Percentiles rank a stretch among this genome's conserved stretches.
phyloP scores from a whole-genome alignment of 345 rosid genomes.

The Gossypium rotundifolium region DNA sequence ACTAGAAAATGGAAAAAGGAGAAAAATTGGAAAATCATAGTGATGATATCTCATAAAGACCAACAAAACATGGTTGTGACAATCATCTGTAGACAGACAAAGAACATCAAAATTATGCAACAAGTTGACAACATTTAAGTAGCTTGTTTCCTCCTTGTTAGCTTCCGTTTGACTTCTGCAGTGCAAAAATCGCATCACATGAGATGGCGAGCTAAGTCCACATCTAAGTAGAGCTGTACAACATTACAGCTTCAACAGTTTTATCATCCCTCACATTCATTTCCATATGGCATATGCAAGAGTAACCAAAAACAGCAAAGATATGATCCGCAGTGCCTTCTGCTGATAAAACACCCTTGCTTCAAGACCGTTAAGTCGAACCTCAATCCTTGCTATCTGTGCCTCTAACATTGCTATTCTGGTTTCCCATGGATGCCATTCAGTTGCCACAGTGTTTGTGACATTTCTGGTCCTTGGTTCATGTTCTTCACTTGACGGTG shows the following conservation, averaged over 20 bases:
- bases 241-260: background rate
- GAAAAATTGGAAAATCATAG: no score
- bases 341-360: constrained; percentile 15
- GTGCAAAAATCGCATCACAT: background rate
- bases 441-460: background rate
- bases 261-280: constrained; percentile 12
- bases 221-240: background rate
- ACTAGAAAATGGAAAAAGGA: no score
- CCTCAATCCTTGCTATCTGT: constrained; percentile 21
- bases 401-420: constrained; percentile 21
- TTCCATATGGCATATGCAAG: constrained; percentile 22
- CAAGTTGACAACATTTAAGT: background rate
- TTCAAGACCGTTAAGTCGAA: constrained; percentile 17
- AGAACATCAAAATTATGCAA: background rate
- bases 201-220: background rate
- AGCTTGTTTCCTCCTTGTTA: background rate
- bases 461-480: constrained; percentile 1
- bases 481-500: constrained; percentile 10
- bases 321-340: constrained; percentile 13
- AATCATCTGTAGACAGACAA: background rate
- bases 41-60: background rate
- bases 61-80: constrained; percentile 11
- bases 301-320: constrained; percentile 14
- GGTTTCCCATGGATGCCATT: constrained; percentile 12
- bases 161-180: background rate